These are phyloP conservation scores for Nepenthes mirabilis DNA, from an alignment of 148 eudicot species.

Conservation along the genomic window DNA sequence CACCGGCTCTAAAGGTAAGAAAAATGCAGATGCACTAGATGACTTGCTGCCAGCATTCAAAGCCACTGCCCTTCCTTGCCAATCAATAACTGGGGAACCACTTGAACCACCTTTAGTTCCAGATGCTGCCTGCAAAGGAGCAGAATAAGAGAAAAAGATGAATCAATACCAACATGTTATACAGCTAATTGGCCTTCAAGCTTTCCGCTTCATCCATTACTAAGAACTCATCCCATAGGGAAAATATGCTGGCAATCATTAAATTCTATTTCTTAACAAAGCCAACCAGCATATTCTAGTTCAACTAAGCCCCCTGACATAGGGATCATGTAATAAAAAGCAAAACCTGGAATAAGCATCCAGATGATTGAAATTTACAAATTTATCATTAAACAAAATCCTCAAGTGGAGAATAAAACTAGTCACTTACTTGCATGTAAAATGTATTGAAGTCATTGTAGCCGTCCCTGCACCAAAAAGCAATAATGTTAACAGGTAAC, in stretches of 20 bases:
- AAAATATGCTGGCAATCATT: not conserved
- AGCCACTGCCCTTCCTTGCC: conserved; percentile 98
- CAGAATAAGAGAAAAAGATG: conserved; percentile 4
- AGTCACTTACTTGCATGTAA: conserved; percentile 90
- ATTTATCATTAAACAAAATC: not conserved
- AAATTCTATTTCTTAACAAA: not conserved
- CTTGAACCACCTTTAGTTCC: conserved; percentile 99
- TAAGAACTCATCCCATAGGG: too few species aligned
- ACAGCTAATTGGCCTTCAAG: not conserved
- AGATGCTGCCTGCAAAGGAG: conserved; percentile 76
- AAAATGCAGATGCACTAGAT: conserved; percentile 91
- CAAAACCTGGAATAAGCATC: too few species aligned
- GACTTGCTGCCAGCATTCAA: conserved; percentile 96
- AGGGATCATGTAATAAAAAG: too few species aligned
- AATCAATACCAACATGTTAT: not conserved
- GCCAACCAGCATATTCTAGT: too few species aligned
- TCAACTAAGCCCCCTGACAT: too few species aligned
- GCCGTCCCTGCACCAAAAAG: conserved; percentile 72
- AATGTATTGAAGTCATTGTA: conserved; percentile 98
- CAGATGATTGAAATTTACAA: not conserved
- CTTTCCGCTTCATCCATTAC: too few species aligned
- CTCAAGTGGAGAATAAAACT: not conserved
- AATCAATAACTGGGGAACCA: conserved; percentile 97
- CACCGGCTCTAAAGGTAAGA: conserved; percentile 91
- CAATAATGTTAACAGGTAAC: too few species aligned